Evolutionary conservation across 2,329 filamentous ascomycete genomes (phyloP).

Genomic region (Fusarium sp.): DNA sequence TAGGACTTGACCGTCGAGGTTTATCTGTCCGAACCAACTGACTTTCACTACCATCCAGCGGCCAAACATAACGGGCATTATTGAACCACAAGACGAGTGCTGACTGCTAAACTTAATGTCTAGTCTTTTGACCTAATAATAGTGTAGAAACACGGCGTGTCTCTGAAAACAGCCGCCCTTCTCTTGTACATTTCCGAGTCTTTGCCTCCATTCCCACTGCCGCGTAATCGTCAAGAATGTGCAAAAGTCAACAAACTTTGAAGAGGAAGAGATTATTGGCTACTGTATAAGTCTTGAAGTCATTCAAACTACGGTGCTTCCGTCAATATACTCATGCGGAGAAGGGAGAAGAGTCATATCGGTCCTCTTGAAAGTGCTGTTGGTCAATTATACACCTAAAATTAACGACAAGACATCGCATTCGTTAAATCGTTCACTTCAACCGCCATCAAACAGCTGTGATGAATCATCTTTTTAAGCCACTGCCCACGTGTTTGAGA

Average conservation of each 20-base stretch:
- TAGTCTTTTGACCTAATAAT: background rate
- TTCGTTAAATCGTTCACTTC: background rate
- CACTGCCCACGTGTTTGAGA: background rate
- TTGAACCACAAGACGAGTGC: background rate
- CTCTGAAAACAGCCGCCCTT: constrained; percentile 14
- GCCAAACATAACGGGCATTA: background rate
- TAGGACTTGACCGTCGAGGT: background rate
- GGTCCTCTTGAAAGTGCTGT: background rate
- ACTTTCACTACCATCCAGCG: background rate
- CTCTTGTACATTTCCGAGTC: constrained; percentile 5
- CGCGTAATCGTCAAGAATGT: constrained; percentile 14
- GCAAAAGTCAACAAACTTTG: background rate
- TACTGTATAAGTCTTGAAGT: background rate
- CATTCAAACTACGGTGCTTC: background rate
- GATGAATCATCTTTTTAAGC: background rate
- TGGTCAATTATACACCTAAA: background rate
- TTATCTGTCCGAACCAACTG: background rate
- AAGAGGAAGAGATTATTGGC: background rate
- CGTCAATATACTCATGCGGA: background rate
- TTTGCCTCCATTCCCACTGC: constrained; percentile 27
- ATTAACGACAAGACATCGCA: background rate
- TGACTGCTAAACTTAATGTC: background rate
- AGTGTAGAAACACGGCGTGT: background rate
- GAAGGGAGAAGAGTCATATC: background rate
- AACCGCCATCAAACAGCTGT: background rate